A percentile compares a stretch with the other conserved stretches of the same genome.
Evolutionary conservation across 1,139 yeast species (phyloP).

Genomic region (Ogataea hybrid): DNA sequence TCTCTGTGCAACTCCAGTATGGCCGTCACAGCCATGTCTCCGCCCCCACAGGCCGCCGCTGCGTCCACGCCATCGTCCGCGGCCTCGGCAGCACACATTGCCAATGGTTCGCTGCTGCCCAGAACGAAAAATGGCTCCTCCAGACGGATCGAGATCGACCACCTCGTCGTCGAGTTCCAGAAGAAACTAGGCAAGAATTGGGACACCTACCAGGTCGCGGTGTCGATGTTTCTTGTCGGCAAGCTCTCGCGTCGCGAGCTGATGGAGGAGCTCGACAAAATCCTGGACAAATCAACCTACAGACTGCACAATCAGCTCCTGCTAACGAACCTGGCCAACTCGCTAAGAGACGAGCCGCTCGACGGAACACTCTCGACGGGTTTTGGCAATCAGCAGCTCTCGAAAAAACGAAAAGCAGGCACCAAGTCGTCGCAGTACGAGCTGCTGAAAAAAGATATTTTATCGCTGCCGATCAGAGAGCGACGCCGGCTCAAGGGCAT

Average conservation of each 20-base stretch:
- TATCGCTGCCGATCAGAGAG: conserved; percentile 84
- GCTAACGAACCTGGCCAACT: conserved; percentile 78
- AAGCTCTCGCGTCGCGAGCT: conserved; percentile 76
- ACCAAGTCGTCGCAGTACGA: conserved; percentile 68
- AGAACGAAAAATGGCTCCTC: conserved; percentile 23
- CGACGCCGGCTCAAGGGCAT: conserved; percentile 81
- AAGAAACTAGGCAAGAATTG: conserved; percentile 70
- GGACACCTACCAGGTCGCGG: conserved; percentile 82
- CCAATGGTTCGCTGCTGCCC: conserved; percentile 6
- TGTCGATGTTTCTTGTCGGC: conserved; percentile 76
- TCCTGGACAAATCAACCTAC: conserved; percentile 51
- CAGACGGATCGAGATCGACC: conserved; percentile 68
- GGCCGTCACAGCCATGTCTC: conserved; percentile 12
- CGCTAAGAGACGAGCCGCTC: conserved; percentile 66
- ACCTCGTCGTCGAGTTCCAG: conserved; percentile 71
- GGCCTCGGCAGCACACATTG: background rate
- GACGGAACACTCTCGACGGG: conserved; percentile 52
- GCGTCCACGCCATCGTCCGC: conserved; percentile 4
- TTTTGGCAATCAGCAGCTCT: conserved; percentile 39
- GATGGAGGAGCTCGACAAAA: conserved; percentile 50
- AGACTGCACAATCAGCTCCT: conserved; percentile 78
- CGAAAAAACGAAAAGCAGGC: conserved; percentile 36
- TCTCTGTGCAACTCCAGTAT: background rate
- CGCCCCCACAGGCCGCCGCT: conserved; percentile 10
- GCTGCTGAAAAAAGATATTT: conserved; percentile 76